Evolutionary conservation across 352 stramenopile species (phyloP).

Genomic region (Achlya hypogyna): DNA sequence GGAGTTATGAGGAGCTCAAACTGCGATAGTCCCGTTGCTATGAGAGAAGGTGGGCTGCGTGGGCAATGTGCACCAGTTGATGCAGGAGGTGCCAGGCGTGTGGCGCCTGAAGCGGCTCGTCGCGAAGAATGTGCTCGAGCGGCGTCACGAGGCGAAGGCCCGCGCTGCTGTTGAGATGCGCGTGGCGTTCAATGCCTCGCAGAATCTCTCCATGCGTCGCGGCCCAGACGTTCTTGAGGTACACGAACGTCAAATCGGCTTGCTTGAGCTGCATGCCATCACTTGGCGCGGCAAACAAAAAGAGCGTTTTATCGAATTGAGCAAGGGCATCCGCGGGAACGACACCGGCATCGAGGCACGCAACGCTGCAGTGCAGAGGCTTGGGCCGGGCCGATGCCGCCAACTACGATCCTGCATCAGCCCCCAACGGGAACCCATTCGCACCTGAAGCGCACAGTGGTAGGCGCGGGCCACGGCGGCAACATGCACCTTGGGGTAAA

Average conservation of each 20-base stretch:
- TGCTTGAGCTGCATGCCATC: neutral
- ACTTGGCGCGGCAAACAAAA: neutral
- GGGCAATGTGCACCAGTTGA: neutral
- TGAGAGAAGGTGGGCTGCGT: neutral
- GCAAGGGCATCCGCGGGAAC: neutral
- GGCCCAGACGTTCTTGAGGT: neutral
- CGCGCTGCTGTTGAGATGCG: neutral
- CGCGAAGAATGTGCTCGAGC: neutral
- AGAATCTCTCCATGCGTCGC: neutral
- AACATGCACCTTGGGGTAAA: neutral
- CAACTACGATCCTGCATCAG: neutral
- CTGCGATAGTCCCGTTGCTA: neutral
- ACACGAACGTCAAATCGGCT: neutral
- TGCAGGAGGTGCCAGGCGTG: slow-evolving; percentile 3
- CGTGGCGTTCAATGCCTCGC: neutral
- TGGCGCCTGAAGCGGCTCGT: neutral
- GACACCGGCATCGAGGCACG: neutral
- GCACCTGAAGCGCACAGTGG: neutral
- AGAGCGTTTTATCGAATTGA: slow-evolving; percentile 1
- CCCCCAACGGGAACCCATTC: too few species aligned
- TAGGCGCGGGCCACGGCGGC: neutral
- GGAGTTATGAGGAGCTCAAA: too few species aligned
- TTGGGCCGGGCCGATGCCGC: neutral
- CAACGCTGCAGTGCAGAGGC: neutral
- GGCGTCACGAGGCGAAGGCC: slow-evolving; percentile 4